Base-by-base conservation (phyloP, 352 stramenopile genomes). In the Globisporangium cystogenes region DNA sequence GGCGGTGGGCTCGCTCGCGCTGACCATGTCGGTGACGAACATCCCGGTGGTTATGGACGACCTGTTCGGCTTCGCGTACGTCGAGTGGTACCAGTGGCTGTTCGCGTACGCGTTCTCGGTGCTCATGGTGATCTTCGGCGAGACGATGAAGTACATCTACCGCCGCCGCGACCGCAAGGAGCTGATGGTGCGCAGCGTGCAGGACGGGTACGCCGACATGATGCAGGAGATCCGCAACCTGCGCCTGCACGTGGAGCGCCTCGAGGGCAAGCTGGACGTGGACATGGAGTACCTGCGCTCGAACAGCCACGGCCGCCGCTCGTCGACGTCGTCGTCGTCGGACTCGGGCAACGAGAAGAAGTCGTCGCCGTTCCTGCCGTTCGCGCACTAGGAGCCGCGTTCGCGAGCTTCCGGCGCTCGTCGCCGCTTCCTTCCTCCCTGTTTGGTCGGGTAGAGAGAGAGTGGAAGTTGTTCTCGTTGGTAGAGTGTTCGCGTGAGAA, bases 91-190 rank as follows among this genome's bases (percentile, higher is more conserved):
- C 58, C 48, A 72, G 52, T 81, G 70, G 70, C 26, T 82, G 51
- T 82, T 88, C 62, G 69, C 79, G 31, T 86, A 88, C 55, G 55
- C 72, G 26, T 82, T 86, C 26, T 69, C 79, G 21, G 24, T 90
- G n/a, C 31, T 78, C 37, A 90, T 90, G 79, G 72, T 87, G 8
- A 56, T 59, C 33, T 82, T 86, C 27, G 76, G 79, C 20, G 79
- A 90, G 68, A 84, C 65, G 33, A 60, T 90, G n/a, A 90, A 90
- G 61, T 74, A 55, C 27, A 21, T 63, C 8, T 90, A 86, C 65
- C 79, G 79, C 37, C 61, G 66, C 41, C 67, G 74, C n/a, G 79
- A 90, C 35, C 70, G 73, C 47, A 64, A 68, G 55, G 73, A 71
- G 31, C 26, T 60, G 36, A 51, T 65, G 24, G 70, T 65, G 43